Conservation (phyloP, 495 filamentous ascomycete species). For the Cladorrhinum samala region DNA sequence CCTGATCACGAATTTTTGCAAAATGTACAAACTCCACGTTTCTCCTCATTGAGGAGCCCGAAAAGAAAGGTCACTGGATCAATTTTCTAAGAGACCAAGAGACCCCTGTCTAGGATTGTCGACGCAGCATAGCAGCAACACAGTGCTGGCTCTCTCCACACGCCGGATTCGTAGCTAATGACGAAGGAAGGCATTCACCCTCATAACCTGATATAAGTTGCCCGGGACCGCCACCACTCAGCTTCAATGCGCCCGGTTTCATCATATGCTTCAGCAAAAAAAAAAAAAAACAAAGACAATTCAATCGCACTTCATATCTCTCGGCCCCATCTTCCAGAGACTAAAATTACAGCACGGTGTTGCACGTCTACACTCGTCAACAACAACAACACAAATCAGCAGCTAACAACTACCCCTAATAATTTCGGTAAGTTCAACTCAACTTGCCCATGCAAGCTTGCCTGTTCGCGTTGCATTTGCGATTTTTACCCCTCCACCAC, state of each 20-base stretch:
- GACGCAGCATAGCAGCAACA: neutral
- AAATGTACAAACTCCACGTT: neutral
- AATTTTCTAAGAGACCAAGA: constrained; percentile 8
- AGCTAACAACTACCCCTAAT: neutral
- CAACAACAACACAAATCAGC: too few species aligned
- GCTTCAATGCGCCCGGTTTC: constrained; percentile 20
- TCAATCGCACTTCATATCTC: constrained; percentile 19
- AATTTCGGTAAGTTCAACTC: neutral
- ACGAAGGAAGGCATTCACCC: constrained; percentile 12
- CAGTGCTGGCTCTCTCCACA: neutral
- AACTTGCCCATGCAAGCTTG: neutral
- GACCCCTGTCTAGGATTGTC: constrained; percentile 12
- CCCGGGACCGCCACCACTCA: constrained; percentile 14
- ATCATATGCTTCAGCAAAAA: constrained; percentile 15
- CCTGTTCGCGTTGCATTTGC: neutral
- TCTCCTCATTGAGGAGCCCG: neutral
- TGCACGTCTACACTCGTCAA: too few species aligned
- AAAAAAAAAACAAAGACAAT: constrained; percentile 1
- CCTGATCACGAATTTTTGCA: neutral
- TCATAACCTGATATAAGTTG: constrained; percentile 24
- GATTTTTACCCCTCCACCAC: neutral
- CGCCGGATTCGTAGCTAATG: constrained; percentile 13
- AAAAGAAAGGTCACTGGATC: constrained; percentile 13
- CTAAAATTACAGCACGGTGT: too few species aligned
- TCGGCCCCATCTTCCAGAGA: too few species aligned